A percentile compares a stretch with the other conserved stretches of the same genome.
phyloP scores from a whole-genome alignment of 2,329 filamentous ascomycete species.

The Colletotrichum eleusines region DNA sequence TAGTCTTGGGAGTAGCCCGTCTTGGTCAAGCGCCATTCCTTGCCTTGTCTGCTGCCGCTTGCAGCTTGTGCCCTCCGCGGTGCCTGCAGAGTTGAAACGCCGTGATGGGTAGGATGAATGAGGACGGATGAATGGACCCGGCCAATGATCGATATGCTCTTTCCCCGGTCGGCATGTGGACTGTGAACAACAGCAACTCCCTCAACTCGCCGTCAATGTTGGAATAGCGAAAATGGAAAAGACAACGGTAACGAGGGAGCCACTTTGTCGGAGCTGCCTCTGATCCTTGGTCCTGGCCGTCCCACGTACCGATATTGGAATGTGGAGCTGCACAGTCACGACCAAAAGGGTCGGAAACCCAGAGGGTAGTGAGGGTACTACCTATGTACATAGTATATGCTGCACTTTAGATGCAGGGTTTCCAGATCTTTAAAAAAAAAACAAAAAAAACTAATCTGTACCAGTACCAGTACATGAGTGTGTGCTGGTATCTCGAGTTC shows the following conservation, averaged over 20 bases:
- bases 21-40: constrained; percentile 13
- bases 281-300: not conserved
- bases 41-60: constrained; percentile 1
- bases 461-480: no score
- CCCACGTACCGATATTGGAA: not conserved
- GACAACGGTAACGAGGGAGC: not conserved
- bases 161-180: not conserved
- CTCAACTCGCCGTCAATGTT: not conserved
- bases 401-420: no score
- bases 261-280: not conserved
- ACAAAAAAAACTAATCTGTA: no score
- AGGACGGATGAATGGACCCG: constrained; percentile 24
- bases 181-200: not conserved
- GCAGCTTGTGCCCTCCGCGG: constrained; percentile 14
- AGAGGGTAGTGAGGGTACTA: no score
- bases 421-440: no score
- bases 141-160: not conserved
- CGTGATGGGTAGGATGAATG: not conserved
- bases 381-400: no score
- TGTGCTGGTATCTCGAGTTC: constrained; percentile 22
- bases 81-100: constrained; percentile 9
- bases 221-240: not conserved
- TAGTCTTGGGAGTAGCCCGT: constrained; percentile 2
- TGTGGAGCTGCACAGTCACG: not conserved
- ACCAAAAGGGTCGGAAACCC: no score